Conservation (phyloP, 1,284 basidiomycete genomes). For the Pseudomicrostroma phylloplanum region DNA sequence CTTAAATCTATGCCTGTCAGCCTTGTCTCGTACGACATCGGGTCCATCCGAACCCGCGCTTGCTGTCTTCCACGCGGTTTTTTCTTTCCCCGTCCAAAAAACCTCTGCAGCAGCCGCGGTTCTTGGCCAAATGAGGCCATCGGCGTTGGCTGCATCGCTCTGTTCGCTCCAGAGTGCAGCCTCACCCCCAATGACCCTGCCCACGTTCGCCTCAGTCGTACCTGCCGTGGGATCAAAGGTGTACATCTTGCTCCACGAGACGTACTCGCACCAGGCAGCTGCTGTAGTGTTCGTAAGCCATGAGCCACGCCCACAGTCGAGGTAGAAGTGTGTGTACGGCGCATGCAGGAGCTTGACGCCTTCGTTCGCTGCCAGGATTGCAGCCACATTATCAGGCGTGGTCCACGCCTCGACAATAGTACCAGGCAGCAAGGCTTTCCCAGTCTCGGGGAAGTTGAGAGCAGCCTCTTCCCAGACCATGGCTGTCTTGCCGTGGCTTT, state of each 20-base stretch:
- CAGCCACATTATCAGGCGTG: constrained; percentile 59
- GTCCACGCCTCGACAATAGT: constrained; percentile 72
- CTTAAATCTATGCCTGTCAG: constrained; percentile 25
- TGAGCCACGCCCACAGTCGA: constrained; percentile 63
- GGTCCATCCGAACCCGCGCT: too few species aligned
- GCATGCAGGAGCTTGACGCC: constrained; percentile 59
- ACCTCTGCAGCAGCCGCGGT: constrained; percentile 71
- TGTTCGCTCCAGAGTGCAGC: constrained; percentile 74
- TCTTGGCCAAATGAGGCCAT: constrained; percentile 68
- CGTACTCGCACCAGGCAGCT: constrained; percentile 57
- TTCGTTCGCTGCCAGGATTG: constrained; percentile 61
- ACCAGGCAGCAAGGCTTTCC: constrained; percentile 59
- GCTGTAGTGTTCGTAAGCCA: constrained; percentile 66
- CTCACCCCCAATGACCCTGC: constrained; percentile 64
- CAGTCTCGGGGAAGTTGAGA: constrained; percentile 27
- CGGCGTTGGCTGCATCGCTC: constrained; percentile 64
- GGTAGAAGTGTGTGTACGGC: constrained; percentile 68
- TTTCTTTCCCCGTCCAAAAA: constrained; percentile 66
- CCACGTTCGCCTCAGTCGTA: constrained; percentile 48
- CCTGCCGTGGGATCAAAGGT: constrained; percentile 62
- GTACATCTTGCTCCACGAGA: constrained; percentile 56
- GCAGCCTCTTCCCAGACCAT: constrained; percentile 65
- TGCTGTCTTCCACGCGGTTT: neutral
- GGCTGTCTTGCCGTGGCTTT: constrained; percentile 57
- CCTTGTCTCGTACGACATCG: too few species aligned